Conservation (phyloP, 169 alveolate genomes). For the Prorocentrum cordatum region DNA sequence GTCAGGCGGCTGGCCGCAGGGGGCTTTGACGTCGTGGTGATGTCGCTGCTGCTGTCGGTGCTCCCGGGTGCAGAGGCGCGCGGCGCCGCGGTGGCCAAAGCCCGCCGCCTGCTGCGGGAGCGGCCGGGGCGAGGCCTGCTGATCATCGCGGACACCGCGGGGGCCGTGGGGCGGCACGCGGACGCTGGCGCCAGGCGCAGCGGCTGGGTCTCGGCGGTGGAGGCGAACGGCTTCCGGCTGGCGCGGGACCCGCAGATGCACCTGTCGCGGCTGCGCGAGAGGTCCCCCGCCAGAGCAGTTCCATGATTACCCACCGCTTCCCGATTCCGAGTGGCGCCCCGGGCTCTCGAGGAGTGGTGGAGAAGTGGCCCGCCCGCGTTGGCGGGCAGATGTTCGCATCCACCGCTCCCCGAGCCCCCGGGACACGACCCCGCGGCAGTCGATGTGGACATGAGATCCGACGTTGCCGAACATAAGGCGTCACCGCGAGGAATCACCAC, state of each 20-base stretch:
- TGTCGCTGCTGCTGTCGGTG: slow-evolving; percentile 31
- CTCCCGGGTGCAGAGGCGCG: slow-evolving; percentile 45
- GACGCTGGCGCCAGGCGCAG: background rate
- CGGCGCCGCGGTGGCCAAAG: slow-evolving; percentile 28
- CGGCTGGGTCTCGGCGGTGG: slow-evolving; percentile 26
- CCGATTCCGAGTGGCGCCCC: too few relatives aligned
- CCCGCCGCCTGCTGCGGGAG: slow-evolving; percentile 5
- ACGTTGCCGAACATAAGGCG: too few relatives aligned
- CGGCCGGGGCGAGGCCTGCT: slow-evolving; percentile 29
- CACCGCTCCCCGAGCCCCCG: too few relatives aligned
- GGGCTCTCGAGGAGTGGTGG: too few relatives aligned
- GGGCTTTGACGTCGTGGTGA: slow-evolving; percentile 17
- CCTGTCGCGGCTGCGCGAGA: background rate
- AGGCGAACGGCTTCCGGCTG: slow-evolving; percentile 34
- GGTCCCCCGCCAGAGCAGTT: background rate
- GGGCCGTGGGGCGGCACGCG: slow-evolving; percentile 29
- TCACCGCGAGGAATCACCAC: too few relatives aligned
- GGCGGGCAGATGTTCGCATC: too few relatives aligned
- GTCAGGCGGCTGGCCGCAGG: slow-evolving; percentile 11
- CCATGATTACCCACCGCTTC: too few relatives aligned
- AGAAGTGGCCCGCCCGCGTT: too few relatives aligned
- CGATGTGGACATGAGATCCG: too few relatives aligned
- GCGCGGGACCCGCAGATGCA: slow-evolving; percentile 45
- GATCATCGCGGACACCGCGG: slow-evolving; percentile 37
- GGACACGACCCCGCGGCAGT: too few relatives aligned